These are phyloP conservation scores for Arachis hypogaea DNA, from an alignment of 306 rosid genomes.

Conservation along the genomic window DNA sequence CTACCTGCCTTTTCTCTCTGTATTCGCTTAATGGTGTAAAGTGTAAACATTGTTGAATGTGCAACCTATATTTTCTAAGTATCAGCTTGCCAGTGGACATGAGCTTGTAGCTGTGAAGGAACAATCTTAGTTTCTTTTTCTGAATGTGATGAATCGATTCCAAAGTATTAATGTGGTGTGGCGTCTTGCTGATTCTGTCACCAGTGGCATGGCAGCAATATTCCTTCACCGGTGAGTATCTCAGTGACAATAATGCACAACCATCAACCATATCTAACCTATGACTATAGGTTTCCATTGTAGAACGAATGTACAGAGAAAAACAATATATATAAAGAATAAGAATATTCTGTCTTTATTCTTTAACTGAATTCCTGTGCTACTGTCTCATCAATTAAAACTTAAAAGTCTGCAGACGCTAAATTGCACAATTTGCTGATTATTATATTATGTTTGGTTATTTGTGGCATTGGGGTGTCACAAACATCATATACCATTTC, in stretches of 20 bases:
- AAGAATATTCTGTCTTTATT: conserved; percentile 10
- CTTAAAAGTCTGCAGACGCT: neutral
- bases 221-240: conserved; percentile 30
- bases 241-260: conserved; percentile 27
- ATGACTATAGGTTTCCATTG: conserved; percentile 32
- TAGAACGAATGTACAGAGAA: conserved; percentile 42
- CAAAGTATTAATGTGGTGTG: conserved; percentile 27
- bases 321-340: neutral
- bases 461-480: neutral
- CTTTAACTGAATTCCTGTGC: conserved; percentile 2
- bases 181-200: conserved; percentile 22
- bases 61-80: conserved; percentile 91
- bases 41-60: conserved; percentile 40
- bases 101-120: conserved; percentile 68
- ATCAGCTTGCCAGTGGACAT: conserved; percentile 86
- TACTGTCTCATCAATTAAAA: conserved; percentile 8
- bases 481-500: neutral
- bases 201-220: conserved; percentile 6
- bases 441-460: neutral
- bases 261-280: conserved; percentile 34
- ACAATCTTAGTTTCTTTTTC: conserved; percentile 13
- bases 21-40: conserved; percentile 14
- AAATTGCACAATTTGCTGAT: conserved; percentile 25
- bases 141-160: conserved; percentile 36
- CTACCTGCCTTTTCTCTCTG: conserved; percentile 1